Evolutionary conservation across 306 rosid species (phyloP).

Genomic region (Prinsepia uniflora): DNA sequence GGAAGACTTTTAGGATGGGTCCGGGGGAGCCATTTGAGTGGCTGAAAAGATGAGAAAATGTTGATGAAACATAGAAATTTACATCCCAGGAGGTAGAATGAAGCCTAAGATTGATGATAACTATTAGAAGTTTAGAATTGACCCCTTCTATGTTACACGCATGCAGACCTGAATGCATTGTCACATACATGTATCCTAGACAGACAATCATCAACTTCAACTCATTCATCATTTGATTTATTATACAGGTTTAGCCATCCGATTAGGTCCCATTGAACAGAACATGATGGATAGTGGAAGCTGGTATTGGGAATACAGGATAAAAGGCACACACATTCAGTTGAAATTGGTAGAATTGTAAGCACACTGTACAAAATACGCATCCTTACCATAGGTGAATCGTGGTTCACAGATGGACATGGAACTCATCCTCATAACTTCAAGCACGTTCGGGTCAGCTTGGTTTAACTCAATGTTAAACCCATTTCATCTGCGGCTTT

Average conservation of each 20-base stretch:
- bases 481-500: slow-evolving; percentile 24
- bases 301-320: slow-evolving; percentile 84
- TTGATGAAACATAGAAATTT: background rate
- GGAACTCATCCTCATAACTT: slow-evolving; percentile 32
- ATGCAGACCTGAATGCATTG: background rate
- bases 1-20: background rate
- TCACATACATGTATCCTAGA: slow-evolving; percentile 1
- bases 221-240: slow-evolving; percentile 6
- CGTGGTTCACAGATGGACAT: slow-evolving; percentile 64
- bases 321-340: slow-evolving; percentile 55
- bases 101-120: slow-evolving; percentile 1
- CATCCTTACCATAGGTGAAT: slow-evolving; percentile 57
- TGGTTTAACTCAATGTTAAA: slow-evolving; percentile 69
- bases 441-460: slow-evolving; percentile 12
- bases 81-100: background rate
- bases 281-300: slow-evolving; percentile 67
- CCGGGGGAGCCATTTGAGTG: background rate
- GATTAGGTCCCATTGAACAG: slow-evolving; percentile 51
- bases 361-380: slow-evolving; percentile 9
- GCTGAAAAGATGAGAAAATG: background rate
- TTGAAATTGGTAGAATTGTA: slow-evolving; percentile 60
- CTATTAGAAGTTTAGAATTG: background rate
- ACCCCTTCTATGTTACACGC: background rate
- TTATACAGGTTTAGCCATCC: slow-evolving; percentile 49
- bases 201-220: background rate